Percentiles rank a stretch among this genome's conserved stretches.
Evolutionary conservation across 2,329 filamentous ascomycete species (phyloP).

Genomic region (Aspergillus pseudoglaucus): DNA sequence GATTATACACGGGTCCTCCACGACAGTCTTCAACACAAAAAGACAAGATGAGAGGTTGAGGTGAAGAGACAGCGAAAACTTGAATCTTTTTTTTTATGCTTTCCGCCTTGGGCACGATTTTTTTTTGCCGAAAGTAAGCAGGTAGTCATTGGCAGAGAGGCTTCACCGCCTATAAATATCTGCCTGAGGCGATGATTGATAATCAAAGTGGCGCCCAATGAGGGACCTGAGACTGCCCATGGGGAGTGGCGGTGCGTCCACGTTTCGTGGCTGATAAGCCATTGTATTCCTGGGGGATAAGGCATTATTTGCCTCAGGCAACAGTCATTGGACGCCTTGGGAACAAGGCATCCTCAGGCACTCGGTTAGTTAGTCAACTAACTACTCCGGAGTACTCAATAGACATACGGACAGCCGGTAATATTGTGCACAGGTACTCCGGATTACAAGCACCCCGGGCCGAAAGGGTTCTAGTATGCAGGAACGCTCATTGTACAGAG

Average conservation of each 20-base stretch:
- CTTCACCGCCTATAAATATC: constrained; percentile 6
- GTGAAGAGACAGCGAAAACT: neutral
- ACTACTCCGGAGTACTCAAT: too few relatives aligned
- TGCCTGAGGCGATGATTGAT: constrained; percentile 13
- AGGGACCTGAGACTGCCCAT: constrained; percentile 1
- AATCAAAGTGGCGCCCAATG: constrained; percentile 1
- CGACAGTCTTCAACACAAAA: neutral
- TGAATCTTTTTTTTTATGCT: neutral
- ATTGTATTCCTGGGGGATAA: neutral
- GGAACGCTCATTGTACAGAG: too few relatives aligned
- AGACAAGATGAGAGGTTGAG: neutral
- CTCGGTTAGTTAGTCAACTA: too few relatives aligned
- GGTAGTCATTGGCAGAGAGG: neutral
- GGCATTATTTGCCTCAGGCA: neutral
- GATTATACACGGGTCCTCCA: neutral
- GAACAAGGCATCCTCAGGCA: too few relatives aligned
- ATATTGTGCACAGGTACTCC: too few relatives aligned
- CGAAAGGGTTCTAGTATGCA: too few relatives aligned
- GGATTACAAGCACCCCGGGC: too few relatives aligned
- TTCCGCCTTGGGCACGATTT: neutral
- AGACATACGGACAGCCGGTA: too few relatives aligned
- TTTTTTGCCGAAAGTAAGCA: neutral
- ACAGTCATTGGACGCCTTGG: too few relatives aligned
- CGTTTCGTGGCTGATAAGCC: neutral
- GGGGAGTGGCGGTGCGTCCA: constrained; percentile 1